Percentiles rank a stretch among this genome's conserved stretches.
Conservation (phyloP, 2,329 filamentous ascomycete genomes). For the Allantophomopsis lycopodina region DNA sequence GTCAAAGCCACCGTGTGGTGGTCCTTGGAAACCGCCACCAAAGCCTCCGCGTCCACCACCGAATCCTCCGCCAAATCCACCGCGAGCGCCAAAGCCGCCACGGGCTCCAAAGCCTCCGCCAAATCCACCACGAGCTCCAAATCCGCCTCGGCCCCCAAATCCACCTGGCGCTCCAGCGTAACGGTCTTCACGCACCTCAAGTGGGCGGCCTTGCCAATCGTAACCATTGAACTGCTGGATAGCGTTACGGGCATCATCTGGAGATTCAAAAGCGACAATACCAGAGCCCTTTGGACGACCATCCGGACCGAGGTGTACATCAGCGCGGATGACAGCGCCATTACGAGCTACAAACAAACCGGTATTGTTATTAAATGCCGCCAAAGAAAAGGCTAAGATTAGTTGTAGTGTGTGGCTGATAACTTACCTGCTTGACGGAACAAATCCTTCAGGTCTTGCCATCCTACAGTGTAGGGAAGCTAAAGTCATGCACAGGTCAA, state of each 20-base stretch:
- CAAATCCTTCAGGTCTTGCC: conserved; percentile 97
- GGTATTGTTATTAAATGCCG: conserved; percentile 1
- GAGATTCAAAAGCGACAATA: conserved; percentile 90
- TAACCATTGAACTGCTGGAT: conserved; percentile 98
- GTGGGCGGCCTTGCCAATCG: conserved; percentile 87
- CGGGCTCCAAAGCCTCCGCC: conserved; percentile 40
- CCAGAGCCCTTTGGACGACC: conserved; percentile 93
- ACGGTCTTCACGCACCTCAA: conserved; percentile 93
- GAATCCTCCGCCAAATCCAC: conserved; percentile 42
- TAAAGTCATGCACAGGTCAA: conserved; percentile 32
- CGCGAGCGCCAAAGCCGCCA: conserved; percentile 42
- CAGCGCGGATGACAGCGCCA: conserved; percentile 80
- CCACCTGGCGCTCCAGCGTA: conserved; percentile 55
- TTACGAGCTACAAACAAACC: conserved; percentile 33
- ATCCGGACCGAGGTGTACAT: conserved; percentile 85
- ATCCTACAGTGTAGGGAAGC: conserved; percentile 95
- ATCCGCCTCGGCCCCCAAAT: conserved; percentile 26
- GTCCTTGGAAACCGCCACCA: conserved; percentile 28
- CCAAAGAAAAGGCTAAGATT: too few relatives aligned
- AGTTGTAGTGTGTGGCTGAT: conserved; percentile 4
- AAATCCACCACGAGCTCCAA: conserved; percentile 26
- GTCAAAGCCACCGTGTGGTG: conserved; percentile 12
- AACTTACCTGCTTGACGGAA: conserved; percentile 85
- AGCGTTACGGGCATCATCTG: conserved; percentile 88
- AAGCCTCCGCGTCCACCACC: conserved; percentile 24